phyloP scores from a whole-genome alignment of 1,284 basidiomycete genomes.

The Boletus sp. region DNA sequence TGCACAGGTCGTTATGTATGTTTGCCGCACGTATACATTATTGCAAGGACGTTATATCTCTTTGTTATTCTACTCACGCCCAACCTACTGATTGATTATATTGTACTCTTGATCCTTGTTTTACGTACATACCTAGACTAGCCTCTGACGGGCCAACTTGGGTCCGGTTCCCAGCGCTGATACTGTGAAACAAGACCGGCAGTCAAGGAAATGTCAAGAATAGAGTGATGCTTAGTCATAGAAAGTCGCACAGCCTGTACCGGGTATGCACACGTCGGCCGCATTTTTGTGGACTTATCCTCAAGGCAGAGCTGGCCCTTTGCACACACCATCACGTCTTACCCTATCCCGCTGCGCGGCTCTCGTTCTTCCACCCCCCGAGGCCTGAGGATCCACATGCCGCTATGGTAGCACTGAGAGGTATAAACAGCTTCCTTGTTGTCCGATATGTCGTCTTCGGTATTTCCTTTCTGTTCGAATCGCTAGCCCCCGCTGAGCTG shows the following conservation, averaged over 20 bases:
- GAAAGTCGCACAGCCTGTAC: constrained; percentile 15
- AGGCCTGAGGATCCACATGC: constrained; percentile 25
- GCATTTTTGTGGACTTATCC: constrained; percentile 5
- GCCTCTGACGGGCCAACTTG: background rate
- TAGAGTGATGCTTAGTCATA: background rate
- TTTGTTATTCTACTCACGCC: constrained; percentile 21
- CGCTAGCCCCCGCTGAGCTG: constrained; percentile 10
- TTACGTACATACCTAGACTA: constrained; percentile 18
- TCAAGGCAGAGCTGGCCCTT: constrained; percentile 30
- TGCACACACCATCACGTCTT: constrained; percentile 17
- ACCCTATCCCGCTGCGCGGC: constrained; percentile 31
- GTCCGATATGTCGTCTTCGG: constrained; percentile 51
- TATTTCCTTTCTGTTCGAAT: constrained; percentile 21
- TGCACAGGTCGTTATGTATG: background rate
- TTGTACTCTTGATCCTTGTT: constrained; percentile 12
- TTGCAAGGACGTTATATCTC: constrained; percentile 13
- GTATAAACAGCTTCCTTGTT: constrained; percentile 32
- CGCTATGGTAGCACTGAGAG: constrained; percentile 29
- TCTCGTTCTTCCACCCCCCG: constrained; percentile 18
- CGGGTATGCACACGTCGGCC: constrained; percentile 10
- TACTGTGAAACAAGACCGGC: background rate
- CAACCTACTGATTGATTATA: constrained; percentile 25
- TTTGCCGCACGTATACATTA: constrained; percentile 21
- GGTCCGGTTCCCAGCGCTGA: background rate
- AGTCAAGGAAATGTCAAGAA: background rate